A percentile compares a stretch with the other conserved stretches of the same genome.
phyloP scores from a whole-genome alignment of 2,329 filamentous ascomycete species.

The Pyricularia grisea region DNA sequence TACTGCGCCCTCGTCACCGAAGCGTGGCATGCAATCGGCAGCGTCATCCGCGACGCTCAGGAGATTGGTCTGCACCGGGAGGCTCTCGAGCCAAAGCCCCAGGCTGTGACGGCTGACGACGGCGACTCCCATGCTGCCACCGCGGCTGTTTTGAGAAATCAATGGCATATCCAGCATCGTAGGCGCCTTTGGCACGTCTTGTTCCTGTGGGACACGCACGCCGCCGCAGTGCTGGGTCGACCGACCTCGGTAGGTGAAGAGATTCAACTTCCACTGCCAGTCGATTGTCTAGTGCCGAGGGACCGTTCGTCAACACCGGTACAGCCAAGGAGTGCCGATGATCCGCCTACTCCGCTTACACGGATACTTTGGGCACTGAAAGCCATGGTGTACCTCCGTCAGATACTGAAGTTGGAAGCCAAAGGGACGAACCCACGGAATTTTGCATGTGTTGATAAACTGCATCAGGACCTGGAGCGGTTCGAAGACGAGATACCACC shows the following conservation, averaged over 20 bases:
- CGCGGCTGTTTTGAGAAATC: slow-evolving; percentile 41
- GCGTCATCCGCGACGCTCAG: slow-evolving; percentile 51
- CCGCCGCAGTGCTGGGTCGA: slow-evolving; percentile 41
- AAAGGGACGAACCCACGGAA: slow-evolving; percentile 46
- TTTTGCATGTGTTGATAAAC: slow-evolving; percentile 40
- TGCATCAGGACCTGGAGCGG: slow-evolving; percentile 41
- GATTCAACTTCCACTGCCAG: slow-evolving; percentile 35
- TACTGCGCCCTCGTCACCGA: slow-evolving; percentile 50
- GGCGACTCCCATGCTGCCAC: slow-evolving; percentile 25
- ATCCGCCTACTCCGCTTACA: slow-evolving; percentile 49
- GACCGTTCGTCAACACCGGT: slow-evolving; percentile 38
- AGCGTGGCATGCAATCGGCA: slow-evolving; percentile 46
- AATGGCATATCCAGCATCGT: slow-evolving; percentile 48
- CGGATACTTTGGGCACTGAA: slow-evolving; percentile 40
- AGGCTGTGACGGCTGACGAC: slow-evolving; percentile 12
- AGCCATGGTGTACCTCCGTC: slow-evolving; percentile 36
- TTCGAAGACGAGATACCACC: slow-evolving; percentile 40
- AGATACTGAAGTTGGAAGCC: slow-evolving; percentile 46
- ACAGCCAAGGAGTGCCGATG: slow-evolving; percentile 33
- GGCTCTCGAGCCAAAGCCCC: slow-evolving; percentile 38
- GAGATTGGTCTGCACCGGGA: slow-evolving; percentile 52
- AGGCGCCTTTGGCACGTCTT: slow-evolving; percentile 48
- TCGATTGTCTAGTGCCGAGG: slow-evolving; percentile 41
- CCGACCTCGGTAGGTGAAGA: slow-evolving; percentile 43
- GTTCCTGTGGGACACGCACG: slow-evolving; percentile 44